Percentiles rank a stretch among this genome's conserved stretches.
Conservation (phyloP, 1,284 basidiomycete genomes). For the Sanguinoderma infundibulare region DNA sequence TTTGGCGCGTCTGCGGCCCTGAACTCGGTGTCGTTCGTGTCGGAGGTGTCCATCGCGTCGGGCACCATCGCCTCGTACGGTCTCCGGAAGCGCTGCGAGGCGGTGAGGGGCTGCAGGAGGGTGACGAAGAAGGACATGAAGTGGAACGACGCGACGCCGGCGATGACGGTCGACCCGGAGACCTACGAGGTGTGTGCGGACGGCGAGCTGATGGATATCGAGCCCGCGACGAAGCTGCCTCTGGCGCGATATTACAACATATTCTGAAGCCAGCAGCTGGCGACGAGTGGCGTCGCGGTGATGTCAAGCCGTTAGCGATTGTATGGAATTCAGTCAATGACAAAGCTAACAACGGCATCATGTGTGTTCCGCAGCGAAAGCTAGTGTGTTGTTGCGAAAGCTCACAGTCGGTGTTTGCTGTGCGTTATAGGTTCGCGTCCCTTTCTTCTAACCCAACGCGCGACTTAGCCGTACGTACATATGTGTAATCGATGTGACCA, state of each 20-base stretch:
- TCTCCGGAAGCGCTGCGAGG: conserved; percentile 75
- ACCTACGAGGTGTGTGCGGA: conserved; percentile 88
- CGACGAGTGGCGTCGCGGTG: background rate
- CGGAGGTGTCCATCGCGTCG: conserved; percentile 69
- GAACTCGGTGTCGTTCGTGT: conserved; percentile 88
- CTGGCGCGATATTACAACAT: conserved; percentile 76
- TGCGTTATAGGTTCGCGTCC: too few relatives aligned
- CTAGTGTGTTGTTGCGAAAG: too few relatives aligned
- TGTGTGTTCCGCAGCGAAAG: too few relatives aligned
- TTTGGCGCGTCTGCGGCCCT: conserved; percentile 75
- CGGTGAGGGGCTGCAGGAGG: conserved; percentile 79
- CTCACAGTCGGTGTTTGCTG: too few relatives aligned
- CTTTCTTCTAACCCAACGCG: too few relatives aligned
- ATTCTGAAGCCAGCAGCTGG: conserved; percentile 49
- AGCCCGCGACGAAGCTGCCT: conserved; percentile 74
- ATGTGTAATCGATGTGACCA: too few relatives aligned
- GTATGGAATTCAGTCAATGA: background rate
- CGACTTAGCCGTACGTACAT: too few relatives aligned
- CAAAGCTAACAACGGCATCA: too few relatives aligned
- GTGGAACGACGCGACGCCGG: conserved; percentile 83
- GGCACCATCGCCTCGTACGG: conserved; percentile 74
- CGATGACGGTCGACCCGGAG: conserved; percentile 92
- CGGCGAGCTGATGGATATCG: conserved; percentile 76
- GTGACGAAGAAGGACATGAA: conserved; percentile 93
- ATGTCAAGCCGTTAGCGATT: background rate